Evolutionary conservation across 768 basidiomycete species (phyloP), one percentile per base, ranked within the genome.

Genomic region (Mycena indigotica): DNA sequence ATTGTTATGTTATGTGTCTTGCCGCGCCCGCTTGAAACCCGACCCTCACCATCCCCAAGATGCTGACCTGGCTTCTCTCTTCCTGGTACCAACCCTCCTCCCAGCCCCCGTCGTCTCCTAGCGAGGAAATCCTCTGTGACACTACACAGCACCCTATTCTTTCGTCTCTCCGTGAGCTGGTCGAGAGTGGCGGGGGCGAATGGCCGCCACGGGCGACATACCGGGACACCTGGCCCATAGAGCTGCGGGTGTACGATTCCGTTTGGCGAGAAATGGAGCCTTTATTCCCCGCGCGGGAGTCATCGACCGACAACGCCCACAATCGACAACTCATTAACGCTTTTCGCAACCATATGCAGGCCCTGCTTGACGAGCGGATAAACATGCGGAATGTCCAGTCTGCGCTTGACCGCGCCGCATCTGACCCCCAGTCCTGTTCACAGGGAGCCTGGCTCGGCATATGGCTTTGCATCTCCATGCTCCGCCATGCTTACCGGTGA

Each of bases 161-260:
- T 21, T 48, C 51, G 17, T 40, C 54, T 32, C 55, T 65, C 2
- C 60, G 58, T 28, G 55, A 64, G 26, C 38, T 64, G 10, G 29
- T 67, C 19, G 28, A 51, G 2, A 46, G 56, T 15, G 59, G 58
- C 0, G 61, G 64, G 13, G 66, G 64, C n/a, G 64, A 60, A 23
- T 67, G 66, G 66, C 66, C 66, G 4, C 66, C 66, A 5, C 44
- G 60, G 50, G 61, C 66, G 15, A 59, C 61, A 15, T 64, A 61
- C 41, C 57, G 56, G 2, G 59, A 65, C 28, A 53, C 66, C 2
- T 67, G 66, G 66, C 64, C 64, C 10, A 19, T 28, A 10, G 23
- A 53, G 12, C 52, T 67, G 25, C 29, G 44, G n/a, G 13, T 58
- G 3, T 67, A 63, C 50, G 55, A 67, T 24, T 26, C 62, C 2